Conservation (phyloP, 1,139 yeast species). For the Suhomyces bolitotheri region DNA sequence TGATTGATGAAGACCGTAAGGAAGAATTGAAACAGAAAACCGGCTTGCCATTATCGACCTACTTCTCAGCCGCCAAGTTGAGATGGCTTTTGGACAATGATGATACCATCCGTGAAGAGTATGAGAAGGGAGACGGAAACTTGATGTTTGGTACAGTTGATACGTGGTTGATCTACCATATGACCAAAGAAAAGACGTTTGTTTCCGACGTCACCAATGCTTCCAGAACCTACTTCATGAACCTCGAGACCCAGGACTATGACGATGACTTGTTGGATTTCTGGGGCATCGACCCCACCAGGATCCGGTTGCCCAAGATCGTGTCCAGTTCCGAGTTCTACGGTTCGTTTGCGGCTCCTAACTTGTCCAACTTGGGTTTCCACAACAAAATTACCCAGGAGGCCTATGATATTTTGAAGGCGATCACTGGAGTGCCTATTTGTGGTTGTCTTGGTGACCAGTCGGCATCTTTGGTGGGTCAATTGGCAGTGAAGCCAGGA, state of each 20-base stretch:
- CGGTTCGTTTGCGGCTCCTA: conserved; percentile 69
- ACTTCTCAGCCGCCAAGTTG: conserved; percentile 88
- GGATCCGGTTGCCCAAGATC: conserved; percentile 74
- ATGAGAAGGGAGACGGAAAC: conserved; percentile 69
- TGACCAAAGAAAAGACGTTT: conserved; percentile 70
- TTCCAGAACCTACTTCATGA: conserved; percentile 87
- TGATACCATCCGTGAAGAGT: conserved; percentile 64
- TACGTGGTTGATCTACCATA: conserved; percentile 87
- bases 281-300: conserved; percentile 75
- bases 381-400: conserved; percentile 53
- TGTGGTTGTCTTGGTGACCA: conserved; percentile 95
- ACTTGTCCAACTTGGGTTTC: conserved; percentile 51
- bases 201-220: conserved; percentile 92
- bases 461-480: conserved; percentile 91
- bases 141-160: conserved; percentile 94
- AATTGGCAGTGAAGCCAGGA: conserved; percentile 79
- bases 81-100: conserved; percentile 88
- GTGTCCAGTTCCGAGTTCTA: conserved; percentile 78
- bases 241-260: conserved; percentile 72
- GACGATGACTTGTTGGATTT: conserved; percentile 74
- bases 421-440: conserved; percentile 65
- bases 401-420: conserved; percentile 50
- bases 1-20: conserved; percentile 58
- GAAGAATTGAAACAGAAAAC: conserved; percentile 64
- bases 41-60: conserved; percentile 88